phyloP scores from a whole-genome alignment of 768 basidiomycete genomes.

The Rhodotorula kratochvilovae region DNA sequence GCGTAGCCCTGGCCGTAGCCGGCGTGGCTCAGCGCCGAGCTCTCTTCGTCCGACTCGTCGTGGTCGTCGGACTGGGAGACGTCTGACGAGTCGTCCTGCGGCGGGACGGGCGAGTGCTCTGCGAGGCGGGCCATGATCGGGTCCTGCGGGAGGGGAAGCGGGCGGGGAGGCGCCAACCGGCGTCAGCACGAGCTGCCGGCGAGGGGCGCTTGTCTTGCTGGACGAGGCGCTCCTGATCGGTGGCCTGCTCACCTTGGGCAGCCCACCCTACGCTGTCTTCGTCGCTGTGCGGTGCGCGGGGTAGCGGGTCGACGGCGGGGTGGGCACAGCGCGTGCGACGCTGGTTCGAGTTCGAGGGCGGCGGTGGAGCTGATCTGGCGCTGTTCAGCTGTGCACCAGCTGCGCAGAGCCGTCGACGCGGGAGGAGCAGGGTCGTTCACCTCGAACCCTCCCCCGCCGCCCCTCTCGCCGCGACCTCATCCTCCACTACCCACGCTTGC shows the following conservation, averaged over 20 bases:
- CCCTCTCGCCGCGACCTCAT: too few relatives aligned
- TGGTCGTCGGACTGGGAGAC: slow-evolving; percentile 32
- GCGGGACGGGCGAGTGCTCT: background rate
- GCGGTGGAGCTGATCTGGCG: background rate
- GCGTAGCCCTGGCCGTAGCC: slow-evolving; percentile 4
- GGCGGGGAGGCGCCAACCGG: background rate
- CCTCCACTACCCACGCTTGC: too few relatives aligned
- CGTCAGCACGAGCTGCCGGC: background rate
- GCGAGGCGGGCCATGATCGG: slow-evolving; percentile 1
- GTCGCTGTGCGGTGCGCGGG: background rate
- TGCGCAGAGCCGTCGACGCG: too few relatives aligned
- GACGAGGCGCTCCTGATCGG: background rate
- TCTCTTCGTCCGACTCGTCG: slow-evolving; percentile 13
- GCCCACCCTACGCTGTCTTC: background rate
- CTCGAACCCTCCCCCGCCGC: too few relatives aligned
- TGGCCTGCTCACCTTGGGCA: background rate
- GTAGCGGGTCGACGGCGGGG: background rate
- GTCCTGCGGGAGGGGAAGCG: background rate
- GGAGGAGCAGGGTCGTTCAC: too few relatives aligned
- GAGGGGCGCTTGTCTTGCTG: background rate
- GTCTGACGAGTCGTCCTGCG: slow-evolving; percentile 4
- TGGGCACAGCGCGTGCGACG: background rate
- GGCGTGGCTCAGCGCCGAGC: slow-evolving; percentile 11
- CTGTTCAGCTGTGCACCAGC: too few relatives aligned
- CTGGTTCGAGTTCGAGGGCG: background rate